Conservation (phyloP, 2,329 filamentous ascomycete genomes). For the Epichloe glyceriae region DNA sequence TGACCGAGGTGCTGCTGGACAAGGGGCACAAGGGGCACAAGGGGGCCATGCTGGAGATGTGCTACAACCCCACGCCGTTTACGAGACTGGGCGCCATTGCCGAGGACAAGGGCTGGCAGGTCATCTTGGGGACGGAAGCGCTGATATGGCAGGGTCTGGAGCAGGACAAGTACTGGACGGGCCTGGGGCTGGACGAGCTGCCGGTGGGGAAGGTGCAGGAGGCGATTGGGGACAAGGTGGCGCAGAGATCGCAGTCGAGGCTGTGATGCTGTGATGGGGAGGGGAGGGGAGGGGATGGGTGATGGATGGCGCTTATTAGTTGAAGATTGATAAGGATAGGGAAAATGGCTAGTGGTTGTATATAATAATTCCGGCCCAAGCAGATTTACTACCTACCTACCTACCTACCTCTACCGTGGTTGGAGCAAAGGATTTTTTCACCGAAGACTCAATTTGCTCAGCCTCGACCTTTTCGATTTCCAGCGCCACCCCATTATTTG, state of each 20-base stretch:
- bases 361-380: no score
- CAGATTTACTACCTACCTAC: no score
- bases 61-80: conserved; percentile 62
- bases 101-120: conserved; percentile 51
- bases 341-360: no score
- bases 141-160: conserved; percentile 68
- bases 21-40: conserved; percentile 43
- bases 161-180: conserved; percentile 55
- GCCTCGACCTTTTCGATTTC: conserved; percentile 16
- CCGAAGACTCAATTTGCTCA: conserved; percentile 13
- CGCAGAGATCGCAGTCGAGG: conserved; percentile 16
- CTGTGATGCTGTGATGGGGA: neutral
- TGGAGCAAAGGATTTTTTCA: neutral
- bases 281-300: no score
- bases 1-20: conserved; percentile 35
- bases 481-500: conserved; percentile 14
- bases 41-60: conserved; percentile 68
- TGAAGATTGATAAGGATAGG: no score
- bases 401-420: no score
- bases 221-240: conserved; percentile 31
- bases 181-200: conserved; percentile 41
- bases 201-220: conserved; percentile 47
- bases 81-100: conserved; percentile 54
- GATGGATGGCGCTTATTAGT: no score
- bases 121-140: conserved; percentile 64